Evolutionary conservation across 768 basidiomycete species (phyloP).

Genomic region (Exidia glandulosa): DNA sequence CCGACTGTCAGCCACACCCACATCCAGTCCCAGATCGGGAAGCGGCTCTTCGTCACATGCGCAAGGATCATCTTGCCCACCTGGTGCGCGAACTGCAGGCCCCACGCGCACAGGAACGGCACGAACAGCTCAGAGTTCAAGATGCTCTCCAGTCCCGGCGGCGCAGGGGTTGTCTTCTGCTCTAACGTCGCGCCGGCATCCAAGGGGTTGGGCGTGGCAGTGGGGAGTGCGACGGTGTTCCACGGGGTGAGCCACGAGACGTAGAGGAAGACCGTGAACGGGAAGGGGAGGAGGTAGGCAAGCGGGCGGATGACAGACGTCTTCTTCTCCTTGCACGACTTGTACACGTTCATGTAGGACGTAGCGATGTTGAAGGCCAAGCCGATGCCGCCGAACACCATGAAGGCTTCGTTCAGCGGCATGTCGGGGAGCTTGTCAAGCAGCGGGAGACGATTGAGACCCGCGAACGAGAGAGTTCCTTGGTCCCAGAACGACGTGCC

Average conservation of each 20-base stretch:
- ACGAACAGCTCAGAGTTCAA: slow-evolving; percentile 68
- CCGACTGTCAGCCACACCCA: slow-evolving; percentile 75
- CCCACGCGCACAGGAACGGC: slow-evolving; percentile 88
- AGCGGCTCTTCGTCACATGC: slow-evolving; percentile 73
- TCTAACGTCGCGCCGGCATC: background rate
- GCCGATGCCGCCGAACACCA: slow-evolving; percentile 63
- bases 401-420: slow-evolving; percentile 76
- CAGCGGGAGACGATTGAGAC: slow-evolving; percentile 32
- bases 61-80: slow-evolving; percentile 90
- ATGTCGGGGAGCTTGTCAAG: slow-evolving; percentile 50
- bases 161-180: slow-evolving; percentile 23
- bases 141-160: slow-evolving; percentile 50
- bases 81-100: slow-evolving; percentile 80
- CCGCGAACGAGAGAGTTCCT: slow-evolving; percentile 41
- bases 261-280: slow-evolving; percentile 57
- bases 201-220: background rate
- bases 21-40: slow-evolving; percentile 81
- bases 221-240: background rate
- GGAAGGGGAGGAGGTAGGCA: slow-evolving; percentile 69
- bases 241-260: slow-evolving; percentile 58
- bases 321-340: slow-evolving; percentile 33
- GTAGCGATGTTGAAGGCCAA: slow-evolving; percentile 71
- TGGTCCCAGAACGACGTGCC: slow-evolving; percentile 78
- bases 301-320: slow-evolving; percentile 45
- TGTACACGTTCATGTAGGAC: slow-evolving; percentile 73